A percentile compares a stretch with the other conserved stretches of the same genome.
Evolutionary conservation across 257 asterid species (phyloP).

Genomic region (Lycium ferocissimum): DNA sequence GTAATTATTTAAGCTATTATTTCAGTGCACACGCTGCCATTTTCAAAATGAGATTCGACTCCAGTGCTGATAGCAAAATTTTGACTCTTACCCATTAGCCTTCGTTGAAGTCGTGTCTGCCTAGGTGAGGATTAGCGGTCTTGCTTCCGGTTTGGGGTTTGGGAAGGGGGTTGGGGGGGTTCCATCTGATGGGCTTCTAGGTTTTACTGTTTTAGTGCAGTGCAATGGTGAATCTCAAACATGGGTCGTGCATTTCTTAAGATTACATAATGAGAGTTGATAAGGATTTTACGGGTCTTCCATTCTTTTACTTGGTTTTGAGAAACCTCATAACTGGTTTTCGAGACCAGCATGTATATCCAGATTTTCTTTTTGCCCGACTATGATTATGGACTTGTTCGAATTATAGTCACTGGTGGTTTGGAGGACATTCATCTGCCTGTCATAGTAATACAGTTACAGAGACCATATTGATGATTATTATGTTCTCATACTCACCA

Average conservation of each 20-base stretch:
- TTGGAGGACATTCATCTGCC: slow-evolving; percentile 7
- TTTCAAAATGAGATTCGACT: neutral
- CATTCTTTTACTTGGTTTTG: neutral
- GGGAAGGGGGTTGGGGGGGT: neutral
- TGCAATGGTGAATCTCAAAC: neutral
- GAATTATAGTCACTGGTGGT: neutral
- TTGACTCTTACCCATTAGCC: neutral
- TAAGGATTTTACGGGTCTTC: neutral
- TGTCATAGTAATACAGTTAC: neutral
- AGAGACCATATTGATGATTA: neutral
- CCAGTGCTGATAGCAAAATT: neutral
- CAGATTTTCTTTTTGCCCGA: neutral
- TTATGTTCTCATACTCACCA: neutral
- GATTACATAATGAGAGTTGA: neutral
- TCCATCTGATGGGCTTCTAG: neutral
- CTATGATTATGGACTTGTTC: neutral
- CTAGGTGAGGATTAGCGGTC: neutral
- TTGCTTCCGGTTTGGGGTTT: neutral
- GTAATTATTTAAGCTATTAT: neutral
- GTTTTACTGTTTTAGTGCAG: neutral
- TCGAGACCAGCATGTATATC: neutral
- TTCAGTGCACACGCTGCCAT: neutral
- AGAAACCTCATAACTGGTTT: neutral
- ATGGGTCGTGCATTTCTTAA: neutral
- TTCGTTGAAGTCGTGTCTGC: neutral